A percentile compares a stretch with the other conserved stretches of the same genome.
Evolutionary conservation across 495 filamentous ascomycete species (phyloP).

Genomic region (Xylaria bambusicola): DNA sequence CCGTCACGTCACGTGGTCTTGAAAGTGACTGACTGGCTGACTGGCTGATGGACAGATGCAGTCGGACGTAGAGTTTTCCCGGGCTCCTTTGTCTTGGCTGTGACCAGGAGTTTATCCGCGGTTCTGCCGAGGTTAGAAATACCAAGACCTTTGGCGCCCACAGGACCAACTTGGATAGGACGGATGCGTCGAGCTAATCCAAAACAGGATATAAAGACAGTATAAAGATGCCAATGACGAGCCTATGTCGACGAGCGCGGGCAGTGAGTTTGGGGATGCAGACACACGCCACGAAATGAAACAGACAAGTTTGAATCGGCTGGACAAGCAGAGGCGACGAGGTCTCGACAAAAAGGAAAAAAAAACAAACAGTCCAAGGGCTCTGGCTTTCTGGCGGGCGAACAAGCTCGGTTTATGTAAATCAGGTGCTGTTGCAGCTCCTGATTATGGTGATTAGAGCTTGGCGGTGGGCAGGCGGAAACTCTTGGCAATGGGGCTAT

Average conservation of each 20-base stretch:
- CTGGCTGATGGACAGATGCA: not conserved
- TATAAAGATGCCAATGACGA: constrained; percentile 9
- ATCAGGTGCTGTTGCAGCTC: constrained; percentile 45
- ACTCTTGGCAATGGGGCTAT: constrained; percentile 44
- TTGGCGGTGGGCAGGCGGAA: constrained; percentile 50
- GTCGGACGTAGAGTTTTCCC: constrained; percentile 2
- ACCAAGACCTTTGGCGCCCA: constrained; percentile 10
- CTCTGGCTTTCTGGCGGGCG: constrained; percentile 23
- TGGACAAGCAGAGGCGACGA: constrained; percentile 2
- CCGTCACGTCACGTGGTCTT: not conserved
- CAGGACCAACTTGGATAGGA: not conserved
- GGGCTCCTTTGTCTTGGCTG: not conserved
- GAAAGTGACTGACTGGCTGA: not conserved
- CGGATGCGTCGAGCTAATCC: constrained; percentile 4
- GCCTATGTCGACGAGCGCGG: constrained; percentile 17
- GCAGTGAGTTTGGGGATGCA: too few species aligned
- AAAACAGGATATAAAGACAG: constrained; percentile 8
- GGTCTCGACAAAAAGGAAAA: constrained; percentile 25
- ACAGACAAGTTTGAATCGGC: constrained; percentile 1
- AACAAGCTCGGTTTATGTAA: constrained; percentile 42
- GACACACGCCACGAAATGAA: constrained; percentile 19
- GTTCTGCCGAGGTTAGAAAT: not conserved
- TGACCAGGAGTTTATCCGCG: not conserved
- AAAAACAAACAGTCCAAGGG: constrained; percentile 18
- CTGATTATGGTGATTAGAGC: constrained; percentile 47